Base-by-base conservation (phyloP, 768 basidiomycete genomes). In the Termitomyces sp. region DNA sequence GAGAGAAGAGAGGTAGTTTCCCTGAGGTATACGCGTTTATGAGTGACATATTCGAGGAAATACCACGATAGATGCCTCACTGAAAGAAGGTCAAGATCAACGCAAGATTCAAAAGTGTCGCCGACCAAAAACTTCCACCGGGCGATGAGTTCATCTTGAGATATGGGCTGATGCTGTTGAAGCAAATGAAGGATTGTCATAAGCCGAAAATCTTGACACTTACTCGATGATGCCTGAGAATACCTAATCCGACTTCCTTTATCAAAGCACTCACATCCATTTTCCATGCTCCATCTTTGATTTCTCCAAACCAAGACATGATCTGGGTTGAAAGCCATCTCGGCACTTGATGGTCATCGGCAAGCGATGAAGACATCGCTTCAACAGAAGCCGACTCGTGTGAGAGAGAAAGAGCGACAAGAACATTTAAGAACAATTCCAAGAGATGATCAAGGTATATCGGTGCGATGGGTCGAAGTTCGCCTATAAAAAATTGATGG, bases 251-350 rank as follows among this genome's bases (percentile, higher is more conserved):
- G 16, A 96, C 75, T 68, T 95, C 88, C 61, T 77, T 82, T 7
- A 95, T 80, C 16, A 91, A 75, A 2, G 76, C 77, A 5, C 75
- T 71, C 35, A 80, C 77, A 57, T 94, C 79, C 80, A 90, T 83
- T 44, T 69, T 78, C 92, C 93, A 95, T 46, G 71, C 72, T 3
- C 75, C 83, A 18, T 76, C 75, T 16, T 72, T 66, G 4, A 87
- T 70, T 4, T 77, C 74, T 16, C 93, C 94, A 64, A 96, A 98
- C 88, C 95, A 95, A 0, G 73, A 68, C 77, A 97, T 83, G 30
- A 94, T 79, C 68, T 93, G 91, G 7, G 68, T 72, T 8, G 84
- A 80, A 32, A 94, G 80, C 2, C 75, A 69, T 7, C 81, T 72
- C 8, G 83, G 77, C 16, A 95, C 73, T 20, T 91, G 91, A 66